phyloP scores from a whole-genome alignment of 257 asterid genomes.

The Hygrophila difformis region DNA sequence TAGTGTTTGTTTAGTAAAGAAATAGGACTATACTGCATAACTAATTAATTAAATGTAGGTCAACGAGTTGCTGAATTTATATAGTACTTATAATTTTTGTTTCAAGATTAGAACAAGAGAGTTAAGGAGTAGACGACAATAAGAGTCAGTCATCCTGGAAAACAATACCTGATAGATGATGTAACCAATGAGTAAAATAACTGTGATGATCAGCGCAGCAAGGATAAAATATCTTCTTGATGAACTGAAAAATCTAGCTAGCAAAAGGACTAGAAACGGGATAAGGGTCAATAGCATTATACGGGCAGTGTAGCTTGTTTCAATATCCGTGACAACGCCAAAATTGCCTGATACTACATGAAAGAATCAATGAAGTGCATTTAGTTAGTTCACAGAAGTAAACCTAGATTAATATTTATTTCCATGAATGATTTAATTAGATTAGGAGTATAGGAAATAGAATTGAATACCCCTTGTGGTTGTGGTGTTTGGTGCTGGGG shows the following conservation, averaged over 20 bases:
- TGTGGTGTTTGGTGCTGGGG: background rate
- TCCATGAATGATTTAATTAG: no score
- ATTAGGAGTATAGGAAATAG: constrained; percentile 12
- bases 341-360: no score
- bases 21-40: no score
- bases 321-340: constrained; percentile 36
- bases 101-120: no score
- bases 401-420: no score
- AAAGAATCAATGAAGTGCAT: no score
- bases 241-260: constrained; percentile 15
- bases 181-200: constrained; percentile 24
- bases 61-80: no score
- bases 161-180: constrained; percentile 39
- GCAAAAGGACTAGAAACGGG: constrained; percentile 32
- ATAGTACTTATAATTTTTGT: no score
- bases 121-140: constrained; percentile 23
- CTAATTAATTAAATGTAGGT: no score
- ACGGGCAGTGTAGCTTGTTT: constrained; percentile 47
- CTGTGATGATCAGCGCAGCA: constrained; percentile 31
- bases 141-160: background rate
- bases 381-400: no score
- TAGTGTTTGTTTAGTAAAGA: no score
- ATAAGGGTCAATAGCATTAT: constrained; percentile 23
- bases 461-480: constrained; percentile 14
- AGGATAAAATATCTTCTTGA: constrained; percentile 22